Evolutionary conservation across 192 early-diverging fungal species (phyloP), one percentile per base, ranked within the genome.

Genomic region (Phycomyces nitens): DNA sequence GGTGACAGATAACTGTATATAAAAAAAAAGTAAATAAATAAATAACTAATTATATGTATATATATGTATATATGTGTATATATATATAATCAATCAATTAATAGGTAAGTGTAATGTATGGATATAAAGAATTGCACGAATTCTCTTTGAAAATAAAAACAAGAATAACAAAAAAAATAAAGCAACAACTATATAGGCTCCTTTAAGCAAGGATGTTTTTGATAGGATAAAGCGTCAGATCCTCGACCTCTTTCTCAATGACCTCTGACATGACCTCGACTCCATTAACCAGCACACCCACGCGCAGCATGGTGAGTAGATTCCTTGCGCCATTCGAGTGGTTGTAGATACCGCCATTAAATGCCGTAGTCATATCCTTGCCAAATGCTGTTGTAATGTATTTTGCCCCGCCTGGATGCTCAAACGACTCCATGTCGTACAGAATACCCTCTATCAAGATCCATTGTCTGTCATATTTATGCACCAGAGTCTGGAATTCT

Each of bases 261-360:
- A 11, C 3, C 14, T 63, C 62, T 12, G 50, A 16, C 64, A 70
- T 68, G 8, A 75, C 64, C 50, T 70, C 59, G 64, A 75, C 70
- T 61, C 83, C 83, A 68, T 68, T 80, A 53, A 73, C 65, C 21
- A 85, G 69, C 56, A 86, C 83, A 64, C 84, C 88, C 43, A 90
- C 76, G 50, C 89, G 79, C 84, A 91, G 83, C 58, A 78, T 78
- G n/a, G 84, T 81, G 80, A 93, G 75, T 57, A 97, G 76, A 75
- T 94, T 90, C 44, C 91, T 78, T 2, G 94, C 94, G 22, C 90
- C 92, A 61, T 93, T 96, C 65, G 87, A 84, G 71, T 97, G 95
- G 66, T 90, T 78, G 73, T 97, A 95, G 15, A 96, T 81, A 52
- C 89, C 92, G 20, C 95, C 94, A 64, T 96, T 92, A 78, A 96